These are phyloP conservation scores for Gossypium armourianum DNA, from an alignment of 441 rosid genomes.

Conservation along the genomic window DNA sequence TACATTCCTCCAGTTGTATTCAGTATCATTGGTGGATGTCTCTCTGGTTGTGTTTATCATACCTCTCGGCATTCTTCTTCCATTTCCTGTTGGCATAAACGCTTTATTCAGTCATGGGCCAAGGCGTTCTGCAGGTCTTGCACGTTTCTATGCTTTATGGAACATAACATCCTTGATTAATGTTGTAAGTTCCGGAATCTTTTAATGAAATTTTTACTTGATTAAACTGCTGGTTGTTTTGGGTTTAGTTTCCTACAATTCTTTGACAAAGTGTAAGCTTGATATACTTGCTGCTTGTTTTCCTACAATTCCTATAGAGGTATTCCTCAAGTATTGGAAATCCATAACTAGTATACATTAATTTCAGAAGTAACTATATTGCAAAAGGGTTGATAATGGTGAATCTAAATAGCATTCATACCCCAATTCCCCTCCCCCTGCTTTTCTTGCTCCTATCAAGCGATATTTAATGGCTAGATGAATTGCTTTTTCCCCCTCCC, in stretches of 20 bases:
- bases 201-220: not conserved
- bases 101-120: slow-evolving; percentile 96
- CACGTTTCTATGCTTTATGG: slow-evolving; percentile 95
- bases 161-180: slow-evolving; percentile 74
- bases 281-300: not conserved
- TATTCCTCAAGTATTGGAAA: not conserved
- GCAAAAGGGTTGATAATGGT: not conserved
- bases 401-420: not conserved
- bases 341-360: not conserved
- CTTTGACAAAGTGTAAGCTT: not conserved
- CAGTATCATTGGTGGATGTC: slow-evolving; percentile 72
- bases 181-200: slow-evolving; percentile 54
- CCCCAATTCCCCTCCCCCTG: not conserved
- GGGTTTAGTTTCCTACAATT: not conserved
- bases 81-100: slow-evolving; percentile 98
- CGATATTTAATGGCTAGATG: not conserved
- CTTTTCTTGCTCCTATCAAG: not conserved
- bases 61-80: slow-evolving; percentile 87
- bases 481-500: too few relatives aligned
- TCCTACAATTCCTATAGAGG: not conserved
- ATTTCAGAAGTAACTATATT: not conserved
- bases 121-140: slow-evolving; percentile 90
- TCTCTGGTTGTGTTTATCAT: slow-evolving; percentile 73
- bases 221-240: not conserved
- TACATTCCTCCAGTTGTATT: slow-evolving; percentile 89